Evolutionary conservation across 371 early-diverging fungal species (phyloP), one percentile per base, ranked within the genome.

Genomic region (Lichtheimia corymbifera): DNA sequence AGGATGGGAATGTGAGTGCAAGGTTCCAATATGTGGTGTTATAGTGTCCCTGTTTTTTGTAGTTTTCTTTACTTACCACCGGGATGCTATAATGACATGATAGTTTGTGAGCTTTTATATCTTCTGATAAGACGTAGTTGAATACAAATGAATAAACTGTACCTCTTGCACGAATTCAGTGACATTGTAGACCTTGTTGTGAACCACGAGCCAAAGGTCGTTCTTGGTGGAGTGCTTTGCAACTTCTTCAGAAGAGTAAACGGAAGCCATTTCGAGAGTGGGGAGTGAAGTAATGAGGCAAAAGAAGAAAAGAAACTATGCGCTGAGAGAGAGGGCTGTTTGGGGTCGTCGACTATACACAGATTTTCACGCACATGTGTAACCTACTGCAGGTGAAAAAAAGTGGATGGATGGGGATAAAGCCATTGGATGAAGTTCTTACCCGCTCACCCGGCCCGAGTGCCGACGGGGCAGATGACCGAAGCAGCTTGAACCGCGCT

Each of bases 151-250:
- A 28, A 20, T 13, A 35, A 35, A 11, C 27, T 62, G 68, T 74
- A 88, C 87, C 70, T 90, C 88, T 61, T 85, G 82, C 35, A 91
- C 70, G 68, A 93, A 95, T 40, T 85, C 74, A 42, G 94, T 88
- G 55, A 90, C 72, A 75, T 95, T 87, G 77, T 93, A 95, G 50
- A 92, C 94, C 64, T 91, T 90, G 62, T 91, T 91, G 64, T 88
- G 85, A 65, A 94, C 77, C 63, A 86, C 79, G 57, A 93, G 80
- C 89, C 85, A 85, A 56, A 88, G 73, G 69, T 88, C 74, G 24
- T 63, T 63, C 65, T 77, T 73, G 68, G 80, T 61, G 61, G 71
- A 71, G 81, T 92, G 86, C 53, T 76, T 65, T 11, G 85, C 61
- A 53, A 92, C 83, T 52, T 90, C 85, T 24, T 78, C 83, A 59